Evolutionary conservation across 768 basidiomycete genomes (phyloP), one percentile per base, ranked within the genome.

Genomic region (Termitomyces sp.): DNA sequence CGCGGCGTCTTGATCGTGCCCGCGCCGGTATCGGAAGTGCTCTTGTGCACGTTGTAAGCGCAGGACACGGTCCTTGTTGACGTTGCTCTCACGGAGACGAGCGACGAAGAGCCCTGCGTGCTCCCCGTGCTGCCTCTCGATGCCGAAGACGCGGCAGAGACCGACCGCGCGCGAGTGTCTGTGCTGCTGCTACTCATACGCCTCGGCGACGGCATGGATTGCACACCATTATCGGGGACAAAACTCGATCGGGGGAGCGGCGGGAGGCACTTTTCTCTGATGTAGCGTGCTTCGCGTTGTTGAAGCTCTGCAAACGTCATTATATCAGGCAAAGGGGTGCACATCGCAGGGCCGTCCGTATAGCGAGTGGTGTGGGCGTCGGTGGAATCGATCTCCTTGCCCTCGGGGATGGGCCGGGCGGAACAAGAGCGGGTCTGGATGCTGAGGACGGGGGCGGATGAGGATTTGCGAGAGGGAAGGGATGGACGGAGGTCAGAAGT

Each of bases 401-500:
- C 17, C 10, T 50, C 49, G 2, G 35, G 49, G 2, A 50, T 50
- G 1, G 21, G 14, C 10, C 48, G 42, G 3, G 42, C 21, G 10
- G 40, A 41, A 41, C 40, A 12, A 23, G 23, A 1, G 1, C 3
- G 19, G 6, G 10, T 48, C 7, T 14, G 19, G 2, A 48, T 33
- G 31, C 10, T 15, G 33, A 49, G 48, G 14, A n/a, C n/a, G 23
- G 43, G 31, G n/a, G n/a, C 10, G 47, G 47, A 42, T 23, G 56
- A 57, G 43, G 37, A 50, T 12, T 40, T 45, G 37, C 41, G 21
- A 12, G 56, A 23, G 45, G 43, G 21, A 17, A 49, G 17, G 17
- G 40, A 54, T 1, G 41, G 17, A 49, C 12, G 55, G 69, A 71
- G 0, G 71, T 73, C 6, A 68, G 60, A 10, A 1, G 41, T n/a